Base-by-base conservation (phyloP, 768 basidiomycete species). In the Hypholoma fasciculare region DNA sequence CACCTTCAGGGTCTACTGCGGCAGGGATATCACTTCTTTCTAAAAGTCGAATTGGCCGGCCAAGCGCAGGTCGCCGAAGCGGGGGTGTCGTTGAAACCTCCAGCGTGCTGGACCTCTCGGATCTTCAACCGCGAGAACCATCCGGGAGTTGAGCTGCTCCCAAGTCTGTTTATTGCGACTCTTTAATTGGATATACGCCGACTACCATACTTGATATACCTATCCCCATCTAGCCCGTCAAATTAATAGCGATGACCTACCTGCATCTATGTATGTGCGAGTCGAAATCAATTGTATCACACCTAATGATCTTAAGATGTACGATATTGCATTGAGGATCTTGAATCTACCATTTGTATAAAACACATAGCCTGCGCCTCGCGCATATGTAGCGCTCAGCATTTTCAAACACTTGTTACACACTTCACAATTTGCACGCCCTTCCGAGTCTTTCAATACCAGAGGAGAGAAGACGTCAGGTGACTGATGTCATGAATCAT, bases 21-120 rank as follows among this genome's bases (percentile, higher is more conserved):
- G 46, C 63, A 43, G 58, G 63, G n/a, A 69, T 70, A 17, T 52
- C 74, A n/a, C 61, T 68, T 52, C 63, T 83, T 54, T 69, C 79
- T 51, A 76, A 82, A 71, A 78, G 84, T 75, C 70, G 84, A 43
- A 78, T 78, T 55, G 81, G 81, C 26, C 74, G 81, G 53, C 78
- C 80, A 34, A 81, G 78, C 52, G 72, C 61, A 38, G 71, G 72
- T 13, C 67, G 70, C 14, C 63, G 69, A 47, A 73, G 68, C 54
- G 64, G 63, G 27, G 66, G 60, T 14, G 38, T 65, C n/a, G 56
- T 59, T 17, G 64, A 58, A 26, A 48, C 58, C 20, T 30, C 34
- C 36, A 60, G 54, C 16, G 61, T 61, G 4, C 57, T 72, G 7
- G 71, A 74, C 60, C 54, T 72, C 53, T 68, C 68, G 44, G 73